Evolutionary conservation across 2,329 filamentous ascomycete genomes (phyloP), one percentile per base, ranked within the genome.

Genomic region (Pseudogymnoascus sp.): DNA sequence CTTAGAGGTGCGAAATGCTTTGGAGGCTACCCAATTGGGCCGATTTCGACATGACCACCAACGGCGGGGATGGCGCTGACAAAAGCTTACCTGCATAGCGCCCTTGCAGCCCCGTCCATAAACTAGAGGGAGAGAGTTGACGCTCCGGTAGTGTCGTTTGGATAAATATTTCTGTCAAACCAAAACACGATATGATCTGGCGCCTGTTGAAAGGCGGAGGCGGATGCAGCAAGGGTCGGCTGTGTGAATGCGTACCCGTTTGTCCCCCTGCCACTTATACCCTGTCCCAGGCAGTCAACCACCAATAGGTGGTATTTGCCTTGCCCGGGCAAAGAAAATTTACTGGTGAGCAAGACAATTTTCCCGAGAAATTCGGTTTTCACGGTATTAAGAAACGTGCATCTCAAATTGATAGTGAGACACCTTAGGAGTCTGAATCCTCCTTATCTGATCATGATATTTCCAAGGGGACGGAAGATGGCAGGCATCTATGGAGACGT

Each of bases 191-290:
- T 56, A 56, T 56, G 50, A 56, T 56, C 50, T 56, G 50, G 50
- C 50, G 50, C 50, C 50, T 56, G 50, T 56, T 56, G 50, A 56
- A 56, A 56, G 50, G 50, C 50, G 50, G 50, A 56, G 50, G 50
- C 29, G 50, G 50, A 56, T 56, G 50, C 50, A 56, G 50, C 50
- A 56, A 56, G 50, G 50, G 10, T 21, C 33, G 50, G 50, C 50
- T 56, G 50, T n/a, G 50, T 56, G 50, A 14, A 56, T 56, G 29
- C 29, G n/a, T 56, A 35, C 50, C 50, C 50, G 50, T 35, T 35
- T 33, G 11, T 56, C n/a, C 50, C 50, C 50, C 24, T 35, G 50
- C 19, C 10, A 33, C 50, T 56, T 21, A 3, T 56, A 33, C 29
- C 50, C 50, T 35, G 29, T 35, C n/a, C 10, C 16, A 56, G 16